A percentile compares a stretch with the other conserved stretches of the same genome.
phyloP scores from a whole-genome alignment of 805 yeast species.

The Naumovozyma castellii region DNA sequence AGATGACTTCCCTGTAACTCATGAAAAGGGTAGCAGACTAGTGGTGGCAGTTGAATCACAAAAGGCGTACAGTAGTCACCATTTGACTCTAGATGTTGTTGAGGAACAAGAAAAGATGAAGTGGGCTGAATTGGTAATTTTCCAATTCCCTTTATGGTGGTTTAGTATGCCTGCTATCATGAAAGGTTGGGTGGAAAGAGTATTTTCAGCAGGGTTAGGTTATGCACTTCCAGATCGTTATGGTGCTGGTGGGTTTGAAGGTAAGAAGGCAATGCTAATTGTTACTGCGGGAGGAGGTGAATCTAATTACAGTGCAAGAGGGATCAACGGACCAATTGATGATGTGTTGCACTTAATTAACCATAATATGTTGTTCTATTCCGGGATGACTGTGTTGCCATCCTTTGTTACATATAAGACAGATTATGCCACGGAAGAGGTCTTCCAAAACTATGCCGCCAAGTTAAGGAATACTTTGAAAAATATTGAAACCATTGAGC shows the following conservation, averaged over 20 bases:
- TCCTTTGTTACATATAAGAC: conserved; percentile 10
- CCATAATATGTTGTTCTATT: conserved; percentile 16
- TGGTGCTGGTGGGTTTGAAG: conserved; percentile 18
- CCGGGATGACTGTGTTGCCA: conserved; percentile 19
- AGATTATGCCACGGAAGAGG: conserved; percentile 4
- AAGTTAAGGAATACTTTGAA: conserved; percentile 5
- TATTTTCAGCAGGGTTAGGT: conserved; percentile 15
- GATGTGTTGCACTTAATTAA: conserved; percentile 18
- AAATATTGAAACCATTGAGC: conserved; percentile 4
- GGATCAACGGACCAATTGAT: conserved; percentile 16
- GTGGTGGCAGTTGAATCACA: conserved; percentile 7
- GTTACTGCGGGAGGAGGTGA: conserved; percentile 12
- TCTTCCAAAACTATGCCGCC: conserved; percentile 1
- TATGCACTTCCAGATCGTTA: conserved; percentile 15
- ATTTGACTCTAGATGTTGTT: conserved; percentile 16
- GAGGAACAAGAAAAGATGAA: conserved; percentile 19
- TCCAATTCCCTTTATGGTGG: conserved; percentile 25
- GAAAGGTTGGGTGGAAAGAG: conserved; percentile 25
- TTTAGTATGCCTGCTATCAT: conserved; percentile 22
- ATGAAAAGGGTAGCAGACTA: conserved; percentile 7
- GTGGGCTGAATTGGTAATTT: conserved; percentile 21
- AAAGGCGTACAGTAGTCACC: conserved; percentile 5
- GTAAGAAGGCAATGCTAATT: conserved; percentile 13
- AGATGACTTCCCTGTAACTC: conserved; percentile 13
- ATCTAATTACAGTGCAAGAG: conserved; percentile 10